phyloP scores from a whole-genome alignment of 2,329 filamentous ascomycete genomes.

The Ascochyta rabiei region DNA sequence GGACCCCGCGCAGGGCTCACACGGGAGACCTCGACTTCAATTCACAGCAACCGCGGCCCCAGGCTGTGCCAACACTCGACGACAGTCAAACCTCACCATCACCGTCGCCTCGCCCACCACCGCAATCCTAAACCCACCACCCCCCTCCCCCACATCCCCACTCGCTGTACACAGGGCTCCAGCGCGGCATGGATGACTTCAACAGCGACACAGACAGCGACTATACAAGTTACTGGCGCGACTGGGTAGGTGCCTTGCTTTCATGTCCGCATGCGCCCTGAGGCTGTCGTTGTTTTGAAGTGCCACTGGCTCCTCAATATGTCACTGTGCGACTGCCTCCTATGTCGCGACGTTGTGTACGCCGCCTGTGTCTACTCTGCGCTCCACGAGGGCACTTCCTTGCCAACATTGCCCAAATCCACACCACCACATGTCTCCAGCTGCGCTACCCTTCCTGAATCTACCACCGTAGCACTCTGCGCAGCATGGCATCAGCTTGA shows the following conservation, averaged over 20 bases:
- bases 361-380: constrained; percentile 3
- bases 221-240: constrained; percentile 98
- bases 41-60: constrained; percentile 16
- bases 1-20: constrained; percentile 2
- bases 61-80: not conserved
- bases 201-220: constrained; percentile 98
- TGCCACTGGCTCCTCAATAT: not conserved
- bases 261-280: not conserved
- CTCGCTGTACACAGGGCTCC: constrained; percentile 2
- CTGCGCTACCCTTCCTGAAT: not conserved
- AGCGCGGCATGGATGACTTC: constrained; percentile 84
- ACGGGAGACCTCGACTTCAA: constrained; percentile 4
- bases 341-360: not conserved
- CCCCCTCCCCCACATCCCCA: not conserved
- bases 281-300: not conserved
- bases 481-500: not conserved
- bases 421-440: not conserved
- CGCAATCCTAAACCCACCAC: not conserved
- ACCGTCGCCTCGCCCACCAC: not conserved
- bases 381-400: not conserved
- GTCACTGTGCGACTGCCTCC: not conserved
- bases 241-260: constrained; percentile 78
- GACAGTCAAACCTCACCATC: not conserved
- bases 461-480: not conserved
- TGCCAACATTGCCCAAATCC: not conserved